Evolutionary conservation across 2,329 filamentous ascomycete species (phyloP).

Genomic region (Sarocladium oryzae): DNA sequence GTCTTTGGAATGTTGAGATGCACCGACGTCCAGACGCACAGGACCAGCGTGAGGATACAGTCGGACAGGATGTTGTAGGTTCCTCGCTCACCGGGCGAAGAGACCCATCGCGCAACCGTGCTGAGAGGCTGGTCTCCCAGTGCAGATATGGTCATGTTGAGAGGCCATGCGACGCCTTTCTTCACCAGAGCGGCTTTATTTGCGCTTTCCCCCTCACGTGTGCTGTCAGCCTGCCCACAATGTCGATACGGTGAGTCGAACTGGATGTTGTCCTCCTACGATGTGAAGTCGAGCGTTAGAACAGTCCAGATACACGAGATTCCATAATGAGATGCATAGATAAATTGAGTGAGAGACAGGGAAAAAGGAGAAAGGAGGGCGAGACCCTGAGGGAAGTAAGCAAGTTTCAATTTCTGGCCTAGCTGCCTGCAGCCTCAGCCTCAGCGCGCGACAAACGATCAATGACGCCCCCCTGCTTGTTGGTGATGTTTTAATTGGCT

Average conservation of each 20-base stretch:
- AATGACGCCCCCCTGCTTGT: not conserved
- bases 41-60: not conserved
- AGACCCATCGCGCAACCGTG: not conserved
- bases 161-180: no score
- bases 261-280: no score
- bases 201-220: no score
- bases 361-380: not conserved
- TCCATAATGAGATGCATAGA: no score
- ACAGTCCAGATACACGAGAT: no score
- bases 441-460: no score
- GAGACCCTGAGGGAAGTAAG: not conserved
- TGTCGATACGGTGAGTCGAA: no score
- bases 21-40: not conserved
- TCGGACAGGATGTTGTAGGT: conserved; percentile 2
- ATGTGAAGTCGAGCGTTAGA: no score
- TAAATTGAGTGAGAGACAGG: no score
- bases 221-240: no score
- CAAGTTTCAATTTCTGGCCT: not conserved
- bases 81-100: not conserved
- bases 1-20: not conserved
- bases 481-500: not conserved
- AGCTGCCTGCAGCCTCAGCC: not conserved
- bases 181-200: no score
- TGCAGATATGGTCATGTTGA: not conserved
- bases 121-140: not conserved